phyloP scores from a whole-genome alignment of 805 yeast genomes.

The Saccharomycopsis sp. region DNA sequence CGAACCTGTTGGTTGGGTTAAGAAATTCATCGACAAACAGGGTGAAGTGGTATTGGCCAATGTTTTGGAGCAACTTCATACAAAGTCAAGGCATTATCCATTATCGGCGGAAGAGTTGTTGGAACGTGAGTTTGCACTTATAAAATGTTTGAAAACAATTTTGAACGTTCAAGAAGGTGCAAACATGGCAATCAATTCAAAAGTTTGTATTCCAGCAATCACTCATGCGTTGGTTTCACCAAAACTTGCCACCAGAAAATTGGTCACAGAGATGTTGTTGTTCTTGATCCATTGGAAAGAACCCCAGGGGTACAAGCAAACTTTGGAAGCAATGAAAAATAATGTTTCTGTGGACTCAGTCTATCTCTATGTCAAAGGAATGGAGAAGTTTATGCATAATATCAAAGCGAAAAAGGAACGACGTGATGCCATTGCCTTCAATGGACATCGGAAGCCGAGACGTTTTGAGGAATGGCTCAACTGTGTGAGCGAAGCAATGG shows the following conservation, averaged over 20 bases:
- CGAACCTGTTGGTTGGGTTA: slow-evolving; percentile 76
- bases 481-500: slow-evolving; percentile 56
- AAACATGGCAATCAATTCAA: slow-evolving; percentile 40
- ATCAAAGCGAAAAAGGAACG: slow-evolving; percentile 2
- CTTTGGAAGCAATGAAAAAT: slow-evolving; percentile 41
- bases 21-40: slow-evolving; percentile 63
- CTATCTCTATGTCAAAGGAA: slow-evolving; percentile 13
- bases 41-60: slow-evolving; percentile 74
- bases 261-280: slow-evolving; percentile 70
- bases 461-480: slow-evolving; percentile 48
- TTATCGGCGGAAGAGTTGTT: slow-evolving; percentile 33
- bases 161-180: slow-evolving; percentile 59
- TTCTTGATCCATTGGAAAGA: slow-evolving; percentile 38
- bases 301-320: slow-evolving; percentile 46
- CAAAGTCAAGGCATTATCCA: slow-evolving; percentile 14
- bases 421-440: slow-evolving; percentile 15
- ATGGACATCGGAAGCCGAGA: background rate
- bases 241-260: slow-evolving; percentile 61
- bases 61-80: slow-evolving; percentile 34
- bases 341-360: slow-evolving; percentile 25
- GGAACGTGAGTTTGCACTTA: slow-evolving; percentile 67
- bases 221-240: slow-evolving; percentile 70
- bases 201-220: slow-evolving; percentile 47
- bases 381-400: slow-evolving; percentile 11
- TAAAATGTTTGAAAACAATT: slow-evolving; percentile 68